Conservation (phyloP, 257 asterid genomes). For the Jacaranda copaia region DNA sequence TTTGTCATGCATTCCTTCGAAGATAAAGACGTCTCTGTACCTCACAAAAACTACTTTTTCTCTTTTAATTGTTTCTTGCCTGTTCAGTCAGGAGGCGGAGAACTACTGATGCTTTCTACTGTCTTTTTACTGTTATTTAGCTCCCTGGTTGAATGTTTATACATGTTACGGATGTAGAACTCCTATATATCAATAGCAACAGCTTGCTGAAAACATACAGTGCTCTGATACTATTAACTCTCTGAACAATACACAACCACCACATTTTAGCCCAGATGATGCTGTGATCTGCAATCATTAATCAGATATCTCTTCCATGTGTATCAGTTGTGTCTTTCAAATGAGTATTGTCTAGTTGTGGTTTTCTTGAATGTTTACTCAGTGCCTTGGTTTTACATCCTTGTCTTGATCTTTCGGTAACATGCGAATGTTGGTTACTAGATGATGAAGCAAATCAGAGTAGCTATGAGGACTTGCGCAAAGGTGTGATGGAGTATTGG, state of each 20-base stretch:
- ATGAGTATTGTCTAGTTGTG: conserved; percentile 18
- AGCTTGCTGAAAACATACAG: conserved; percentile 1
- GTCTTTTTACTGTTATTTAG: conserved; percentile 2
- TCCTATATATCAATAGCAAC: conserved; percentile 2
- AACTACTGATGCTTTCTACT: conserved; percentile 11
- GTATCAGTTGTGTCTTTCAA: neutral
- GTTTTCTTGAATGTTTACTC: conserved; percentile 27
- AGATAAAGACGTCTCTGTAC: neutral
- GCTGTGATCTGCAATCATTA: conserved; percentile 27
- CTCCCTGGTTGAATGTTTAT: conserved; percentile 5
- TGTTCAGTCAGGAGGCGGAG: neutral
- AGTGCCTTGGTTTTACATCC: conserved; percentile 29
- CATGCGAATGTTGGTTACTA: conserved; percentile 37
- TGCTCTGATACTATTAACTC: conserved; percentile 18
- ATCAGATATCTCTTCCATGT: conserved; percentile 2
- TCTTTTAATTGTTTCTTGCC: conserved; percentile 17
- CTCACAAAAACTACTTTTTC: neutral
- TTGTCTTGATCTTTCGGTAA: conserved; percentile 28
- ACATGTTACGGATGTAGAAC: conserved; percentile 7
- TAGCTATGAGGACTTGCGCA: conserved; percentile 63
- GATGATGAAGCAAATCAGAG: conserved; percentile 56
- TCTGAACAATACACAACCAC: neutral
- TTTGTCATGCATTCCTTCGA: neutral
- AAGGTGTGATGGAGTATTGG: conserved; percentile 69
- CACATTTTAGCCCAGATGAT: neutral